phyloP scores from a whole-genome alignment of 352 stramenopile genomes.

The Saprolegnia parasitica region DNA sequence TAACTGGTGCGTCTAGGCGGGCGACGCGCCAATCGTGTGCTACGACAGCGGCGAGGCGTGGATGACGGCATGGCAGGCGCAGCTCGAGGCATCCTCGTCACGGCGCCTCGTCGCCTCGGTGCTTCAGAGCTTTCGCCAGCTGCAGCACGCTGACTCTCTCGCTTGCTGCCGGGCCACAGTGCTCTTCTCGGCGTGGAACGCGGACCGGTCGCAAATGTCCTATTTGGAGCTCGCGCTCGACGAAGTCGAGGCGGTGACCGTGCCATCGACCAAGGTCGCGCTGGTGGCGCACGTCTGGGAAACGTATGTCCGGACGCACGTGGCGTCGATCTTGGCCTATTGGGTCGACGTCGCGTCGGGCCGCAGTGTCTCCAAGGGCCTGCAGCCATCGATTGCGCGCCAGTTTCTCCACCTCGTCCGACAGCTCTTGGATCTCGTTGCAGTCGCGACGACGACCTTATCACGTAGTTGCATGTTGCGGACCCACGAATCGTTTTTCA shows the following conservation, averaged over 20 bases:
- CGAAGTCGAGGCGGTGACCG: constrained; percentile 50
- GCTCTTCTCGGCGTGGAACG: constrained; percentile 73
- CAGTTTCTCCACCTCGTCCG: constrained; percentile 78
- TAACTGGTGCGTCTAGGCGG: neutral
- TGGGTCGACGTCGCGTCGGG: constrained; percentile 74
- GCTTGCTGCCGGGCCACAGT: constrained; percentile 62
- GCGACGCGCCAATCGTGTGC: neutral
- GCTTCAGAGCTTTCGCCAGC: constrained; percentile 53
- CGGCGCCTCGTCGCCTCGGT: constrained; percentile 31
- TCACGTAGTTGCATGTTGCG: neutral
- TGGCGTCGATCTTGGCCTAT: constrained; percentile 74
- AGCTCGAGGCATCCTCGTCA: neutral
- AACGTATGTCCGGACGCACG: constrained; percentile 71
- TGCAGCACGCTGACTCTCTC: constrained; percentile 49
- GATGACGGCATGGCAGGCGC: neutral
- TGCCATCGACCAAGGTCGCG: constrained; percentile 42
- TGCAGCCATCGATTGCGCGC: constrained; percentile 69
- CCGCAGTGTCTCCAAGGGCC: constrained; percentile 55
- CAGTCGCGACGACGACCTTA: neutral
- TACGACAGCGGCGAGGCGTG: constrained; percentile 9
- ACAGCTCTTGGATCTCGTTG: constrained; percentile 47
- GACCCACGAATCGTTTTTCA: neutral
- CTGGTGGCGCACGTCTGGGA: constrained; percentile 78
- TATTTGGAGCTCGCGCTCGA: constrained; percentile 68
- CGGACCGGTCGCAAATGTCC: constrained; percentile 77